Evolutionary conservation across 2,329 filamentous ascomycete genomes (phyloP).

Genomic region (Nothomitra cinnamomea): DNA sequence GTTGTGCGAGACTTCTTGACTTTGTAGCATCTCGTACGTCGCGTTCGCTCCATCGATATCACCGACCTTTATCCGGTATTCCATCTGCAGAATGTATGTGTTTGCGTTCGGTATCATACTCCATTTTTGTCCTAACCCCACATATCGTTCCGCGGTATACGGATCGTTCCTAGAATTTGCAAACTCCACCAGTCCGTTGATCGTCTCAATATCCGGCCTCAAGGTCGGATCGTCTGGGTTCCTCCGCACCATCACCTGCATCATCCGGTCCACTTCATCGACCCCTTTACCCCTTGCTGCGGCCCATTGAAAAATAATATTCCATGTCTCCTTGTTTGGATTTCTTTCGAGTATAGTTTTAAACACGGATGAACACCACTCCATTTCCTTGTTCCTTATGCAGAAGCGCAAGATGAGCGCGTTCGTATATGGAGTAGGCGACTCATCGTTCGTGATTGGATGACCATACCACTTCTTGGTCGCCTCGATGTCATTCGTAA

Average conservation of each 20-base stretch:
- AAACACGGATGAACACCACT: slow-evolving; percentile 47
- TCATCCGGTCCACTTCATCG: slow-evolving; percentile 56
- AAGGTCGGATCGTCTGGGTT: slow-evolving; percentile 29
- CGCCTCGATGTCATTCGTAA: slow-evolving; percentile 36
- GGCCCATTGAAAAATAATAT: slow-evolving; percentile 60
- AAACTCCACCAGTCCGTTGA: slow-evolving; percentile 60
- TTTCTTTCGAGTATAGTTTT: slow-evolving; percentile 26
- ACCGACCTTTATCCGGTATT: slow-evolving; percentile 54
- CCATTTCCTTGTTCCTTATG: slow-evolving; percentile 37
- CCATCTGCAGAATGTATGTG: slow-evolving; percentile 59
- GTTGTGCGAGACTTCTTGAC: slow-evolving; percentile 33
- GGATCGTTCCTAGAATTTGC: slow-evolving; percentile 54
- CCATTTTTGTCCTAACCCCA: slow-evolving; percentile 47
- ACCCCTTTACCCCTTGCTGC: slow-evolving; percentile 53
- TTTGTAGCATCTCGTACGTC: slow-evolving; percentile 46
- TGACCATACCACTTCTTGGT: slow-evolving; percentile 52
- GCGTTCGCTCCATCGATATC: slow-evolving; percentile 54
- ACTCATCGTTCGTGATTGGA: slow-evolving; percentile 25
- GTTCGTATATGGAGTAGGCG: slow-evolving; percentile 31
- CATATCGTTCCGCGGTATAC: slow-evolving; percentile 56
- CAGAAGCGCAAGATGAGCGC: slow-evolving; percentile 42
- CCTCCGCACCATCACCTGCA: slow-evolving; percentile 43
- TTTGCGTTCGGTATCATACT: slow-evolving; percentile 48
- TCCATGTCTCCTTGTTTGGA: slow-evolving; percentile 43
- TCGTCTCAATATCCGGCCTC: slow-evolving; percentile 48